phyloP scores from a whole-genome alignment of 2,329 filamentous ascomycete species.

The Teratosphaeria gauchensis region DNA sequence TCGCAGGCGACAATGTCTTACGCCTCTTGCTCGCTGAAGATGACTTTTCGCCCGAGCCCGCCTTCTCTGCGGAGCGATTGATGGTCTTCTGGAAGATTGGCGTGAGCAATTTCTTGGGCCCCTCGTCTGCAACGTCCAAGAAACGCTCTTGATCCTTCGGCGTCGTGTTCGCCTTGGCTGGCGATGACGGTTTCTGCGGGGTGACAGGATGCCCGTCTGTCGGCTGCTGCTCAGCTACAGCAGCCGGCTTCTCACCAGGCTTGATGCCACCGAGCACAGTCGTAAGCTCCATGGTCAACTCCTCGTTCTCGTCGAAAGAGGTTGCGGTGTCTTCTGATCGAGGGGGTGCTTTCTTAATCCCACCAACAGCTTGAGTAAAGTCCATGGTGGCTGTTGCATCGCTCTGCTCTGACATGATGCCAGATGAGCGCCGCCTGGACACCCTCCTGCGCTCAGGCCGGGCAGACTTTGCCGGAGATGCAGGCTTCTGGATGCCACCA shows the following conservation, averaged over 20 bases:
- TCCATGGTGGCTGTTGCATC: conserved; percentile 44
- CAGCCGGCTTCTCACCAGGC: conserved; percentile 19
- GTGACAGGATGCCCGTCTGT: conserved; percentile 14
- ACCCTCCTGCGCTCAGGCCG: conserved; percentile 19
- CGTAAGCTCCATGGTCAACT: conserved; percentile 45
- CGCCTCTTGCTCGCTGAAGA: conserved; percentile 9
- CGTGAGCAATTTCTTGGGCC: conserved; percentile 25
- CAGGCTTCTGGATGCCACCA: conserved; percentile 22
- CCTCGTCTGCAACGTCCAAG: conserved; percentile 40
- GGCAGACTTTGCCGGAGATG: neutral
- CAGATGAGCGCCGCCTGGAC: conserved; percentile 28
- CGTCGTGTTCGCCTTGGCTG: conserved; percentile 36
- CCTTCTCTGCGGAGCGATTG: conserved; percentile 15
- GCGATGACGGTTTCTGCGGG: conserved; percentile 38
- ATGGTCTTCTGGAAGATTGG: conserved; percentile 25
- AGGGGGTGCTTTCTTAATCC: conserved; percentile 17
- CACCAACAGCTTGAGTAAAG: conserved; percentile 45
- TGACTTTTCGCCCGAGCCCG: neutral
- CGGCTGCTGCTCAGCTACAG: neutral
- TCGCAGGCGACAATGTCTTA: conserved; percentile 12
- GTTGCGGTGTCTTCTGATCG: conserved; percentile 9
- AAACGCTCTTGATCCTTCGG: conserved; percentile 49
- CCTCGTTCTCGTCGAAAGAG: conserved; percentile 33
- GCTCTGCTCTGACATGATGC: conserved; percentile 26
- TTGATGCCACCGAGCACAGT: conserved; percentile 38